Conservation (phyloP, 2,329 filamentous ascomycete species). For the Cladosporium sp. region DNA sequence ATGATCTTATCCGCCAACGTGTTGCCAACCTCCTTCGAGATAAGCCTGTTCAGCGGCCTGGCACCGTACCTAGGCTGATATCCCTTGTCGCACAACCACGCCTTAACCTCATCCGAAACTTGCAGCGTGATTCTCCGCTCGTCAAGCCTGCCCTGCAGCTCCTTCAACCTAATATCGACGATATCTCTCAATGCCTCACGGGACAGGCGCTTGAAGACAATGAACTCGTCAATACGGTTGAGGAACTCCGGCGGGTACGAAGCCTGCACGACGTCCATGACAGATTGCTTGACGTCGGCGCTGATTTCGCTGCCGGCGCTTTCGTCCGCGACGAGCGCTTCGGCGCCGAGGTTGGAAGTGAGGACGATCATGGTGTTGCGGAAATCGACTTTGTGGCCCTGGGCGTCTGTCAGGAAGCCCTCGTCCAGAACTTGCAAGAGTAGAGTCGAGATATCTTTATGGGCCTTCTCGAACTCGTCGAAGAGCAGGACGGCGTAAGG, state of each 20-base stretch:
- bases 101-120: constrained; percentile 69
- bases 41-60: constrained; percentile 84
- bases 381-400: constrained; percentile 97
- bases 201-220: constrained; percentile 87
- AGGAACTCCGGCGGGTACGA: constrained; percentile 88
- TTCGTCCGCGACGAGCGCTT: constrained; percentile 70
- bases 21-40: constrained; percentile 87
- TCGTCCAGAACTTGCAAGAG: constrained; percentile 94
- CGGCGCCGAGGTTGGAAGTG: constrained; percentile 90
- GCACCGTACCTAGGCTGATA: constrained; percentile 93
- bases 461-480: constrained; percentile 97
- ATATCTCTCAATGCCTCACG: constrained; percentile 80
- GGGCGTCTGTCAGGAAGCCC: constrained; percentile 90
- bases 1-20: constrained; percentile 90
- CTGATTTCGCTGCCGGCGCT: constrained; percentile 54
- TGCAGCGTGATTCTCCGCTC: constrained; percentile 79
- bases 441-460: constrained; percentile 88
- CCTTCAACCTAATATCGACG: constrained; percentile 84
- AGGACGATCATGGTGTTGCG: constrained; percentile 94
- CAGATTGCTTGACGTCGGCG: constrained; percentile 69
- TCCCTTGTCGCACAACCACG: constrained; percentile 85
- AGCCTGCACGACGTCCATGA: constrained; percentile 81
- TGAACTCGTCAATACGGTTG: constrained; percentile 95
- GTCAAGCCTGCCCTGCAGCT: constrained; percentile 79
- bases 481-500: constrained; percentile 94